Conservation (phyloP, 768 basidiomycete species). For the Pleurotus cornucopiae region DNA sequence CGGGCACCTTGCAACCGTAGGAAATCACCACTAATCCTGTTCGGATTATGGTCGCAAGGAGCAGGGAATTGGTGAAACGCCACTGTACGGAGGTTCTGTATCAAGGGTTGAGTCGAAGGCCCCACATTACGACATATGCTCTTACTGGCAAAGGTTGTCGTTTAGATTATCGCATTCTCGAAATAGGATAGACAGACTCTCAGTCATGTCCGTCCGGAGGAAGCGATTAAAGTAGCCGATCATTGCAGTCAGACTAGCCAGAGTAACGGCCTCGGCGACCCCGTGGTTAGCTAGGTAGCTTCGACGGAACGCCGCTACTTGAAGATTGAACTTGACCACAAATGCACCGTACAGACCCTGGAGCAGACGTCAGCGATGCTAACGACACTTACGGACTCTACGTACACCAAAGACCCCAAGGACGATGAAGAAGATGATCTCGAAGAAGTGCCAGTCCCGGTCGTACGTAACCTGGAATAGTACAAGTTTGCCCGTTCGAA, state of each 20-base stretch:
- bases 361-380: background rate
- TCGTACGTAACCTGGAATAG: conserved; percentile 97
- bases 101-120: conserved; percentile 8
- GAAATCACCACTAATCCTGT: conserved; percentile 84
- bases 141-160: conserved; percentile 95
- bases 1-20: conserved; percentile 95
- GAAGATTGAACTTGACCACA: conserved; percentile 94
- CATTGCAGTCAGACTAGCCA: conserved; percentile 87
- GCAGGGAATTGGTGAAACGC: conserved; percentile 89
- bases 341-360: conserved; percentile 98
- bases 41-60: conserved; percentile 88
- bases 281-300: conserved; percentile 83
- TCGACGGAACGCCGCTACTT: conserved; percentile 90
- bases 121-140: conserved; percentile 13
- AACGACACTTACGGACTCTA: conserved; percentile 5
- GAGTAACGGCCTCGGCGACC: conserved; percentile 82
- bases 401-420: conserved; percentile 93
- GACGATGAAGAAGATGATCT: conserved; percentile 93
- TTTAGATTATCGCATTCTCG: conserved; percentile 95
- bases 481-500: conserved; percentile 95
- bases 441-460: conserved; percentile 98
- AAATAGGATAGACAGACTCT: conserved; percentile 92
- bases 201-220: conserved; percentile 95
- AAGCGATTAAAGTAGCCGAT: conserved; percentile 95
- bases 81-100: conserved; percentile 84